A percentile compares a stretch with the other conserved stretches of the same genome.
Evolutionary conservation across 2,329 filamentous ascomycete species (phyloP).

Genomic region (Corniculantispora saksenae): DNA sequence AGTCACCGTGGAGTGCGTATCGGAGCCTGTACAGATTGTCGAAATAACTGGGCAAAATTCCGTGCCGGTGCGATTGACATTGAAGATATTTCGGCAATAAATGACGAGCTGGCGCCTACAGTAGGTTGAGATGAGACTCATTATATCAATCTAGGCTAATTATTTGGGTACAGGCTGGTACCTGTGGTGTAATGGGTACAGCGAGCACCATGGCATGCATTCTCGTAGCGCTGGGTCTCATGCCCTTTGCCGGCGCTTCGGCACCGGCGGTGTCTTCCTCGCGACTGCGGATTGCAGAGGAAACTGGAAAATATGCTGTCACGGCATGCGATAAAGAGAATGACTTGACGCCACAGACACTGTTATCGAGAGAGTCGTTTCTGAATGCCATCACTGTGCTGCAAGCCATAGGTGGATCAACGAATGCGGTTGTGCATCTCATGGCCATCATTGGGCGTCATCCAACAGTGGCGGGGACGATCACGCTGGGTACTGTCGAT

Average conservation of each 20-base stretch:
- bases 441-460: slow-evolving; percentile 78
- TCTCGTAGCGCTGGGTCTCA: slow-evolving; percentile 80
- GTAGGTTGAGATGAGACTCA: slow-evolving; percentile 35
- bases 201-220: slow-evolving; percentile 88
- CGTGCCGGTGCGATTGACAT: slow-evolving; percentile 67
- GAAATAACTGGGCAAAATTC: slow-evolving; percentile 72
- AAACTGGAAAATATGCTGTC: slow-evolving; percentile 70
- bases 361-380: slow-evolving; percentile 75
- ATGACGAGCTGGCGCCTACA: slow-evolving; percentile 72
- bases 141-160: background rate
- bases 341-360: slow-evolving; percentile 66
- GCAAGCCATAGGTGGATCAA: slow-evolving; percentile 82
- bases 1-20: slow-evolving; percentile 64
- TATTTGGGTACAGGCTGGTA: slow-evolving; percentile 55
- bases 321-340: slow-evolving; percentile 63
- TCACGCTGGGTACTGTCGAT: slow-evolving; percentile 79
- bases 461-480: slow-evolving; percentile 60
- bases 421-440: slow-evolving; percentile 84
- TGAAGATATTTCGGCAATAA: slow-evolving; percentile 69
- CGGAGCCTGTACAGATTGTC: slow-evolving; percentile 74
- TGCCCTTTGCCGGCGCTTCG: slow-evolving; percentile 74
- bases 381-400: slow-evolving; percentile 85
- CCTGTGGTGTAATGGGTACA: slow-evolving; percentile 90
- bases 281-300: slow-evolving; percentile 78
- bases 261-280: slow-evolving; percentile 77